Evolutionary conservation across 192 early-diverging fungal genomes (phyloP).

Genomic region (Rhizophagus sp.): DNA sequence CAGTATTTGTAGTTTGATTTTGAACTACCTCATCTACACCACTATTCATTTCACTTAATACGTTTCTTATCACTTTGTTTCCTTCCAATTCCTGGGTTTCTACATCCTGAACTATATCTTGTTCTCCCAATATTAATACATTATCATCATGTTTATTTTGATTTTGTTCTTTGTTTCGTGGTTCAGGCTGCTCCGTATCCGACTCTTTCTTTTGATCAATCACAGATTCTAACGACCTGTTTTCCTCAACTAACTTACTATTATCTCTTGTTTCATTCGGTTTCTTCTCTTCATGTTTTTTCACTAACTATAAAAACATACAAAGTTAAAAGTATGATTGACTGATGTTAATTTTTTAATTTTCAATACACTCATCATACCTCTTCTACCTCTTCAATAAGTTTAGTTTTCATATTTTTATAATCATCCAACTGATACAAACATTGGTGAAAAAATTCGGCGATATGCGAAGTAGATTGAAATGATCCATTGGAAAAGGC

Average conservation of each 20-base stretch:
- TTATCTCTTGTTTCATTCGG: neutral
- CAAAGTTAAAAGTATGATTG: neutral
- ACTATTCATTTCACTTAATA: neutral
- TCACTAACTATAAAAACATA: neutral
- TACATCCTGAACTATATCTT: neutral
- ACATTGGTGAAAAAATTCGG: constrained; percentile 7
- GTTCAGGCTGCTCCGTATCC: neutral
- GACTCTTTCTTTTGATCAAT: too few species aligned
- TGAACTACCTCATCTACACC: neutral
- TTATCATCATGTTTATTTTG: neutral
- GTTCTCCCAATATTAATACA: neutral
- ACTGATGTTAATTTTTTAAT: neutral
- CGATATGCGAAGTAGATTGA: neutral
- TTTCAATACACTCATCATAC: neutral
- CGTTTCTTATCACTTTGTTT: neutral
- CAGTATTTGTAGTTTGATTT: too few species aligned
- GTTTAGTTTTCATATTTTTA: neutral
- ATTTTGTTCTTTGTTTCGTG: neutral
- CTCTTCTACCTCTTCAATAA: constrained; percentile 3
- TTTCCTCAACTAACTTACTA: neutral
- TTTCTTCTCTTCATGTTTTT: neutral
- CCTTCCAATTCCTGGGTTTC: neutral
- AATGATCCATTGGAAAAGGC: neutral
- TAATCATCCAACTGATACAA: constrained; percentile 7
- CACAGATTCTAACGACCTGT: neutral